Percentiles rank a stretch among this genome's conserved stretches.
phyloP scores from a whole-genome alignment of 108 stramenopile genomes.

The Nannochloropsis oceanica region DNA sequence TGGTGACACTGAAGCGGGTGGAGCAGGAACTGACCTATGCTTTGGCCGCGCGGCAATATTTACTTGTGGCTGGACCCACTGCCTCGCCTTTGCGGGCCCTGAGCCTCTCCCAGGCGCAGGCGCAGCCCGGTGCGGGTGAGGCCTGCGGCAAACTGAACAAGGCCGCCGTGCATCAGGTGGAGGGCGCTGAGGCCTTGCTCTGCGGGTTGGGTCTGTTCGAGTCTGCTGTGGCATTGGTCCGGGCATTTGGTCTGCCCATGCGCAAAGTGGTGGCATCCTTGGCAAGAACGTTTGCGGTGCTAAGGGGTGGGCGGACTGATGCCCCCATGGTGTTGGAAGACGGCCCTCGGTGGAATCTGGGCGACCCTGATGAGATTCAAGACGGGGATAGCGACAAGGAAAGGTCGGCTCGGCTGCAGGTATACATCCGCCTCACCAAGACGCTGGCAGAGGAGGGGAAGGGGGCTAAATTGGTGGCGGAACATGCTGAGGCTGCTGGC shows the following conservation, averaged over 20 bases:
- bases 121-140: neutral
- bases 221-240: neutral
- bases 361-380: neutral
- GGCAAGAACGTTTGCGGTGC: neutral
- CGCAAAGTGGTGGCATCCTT: neutral
- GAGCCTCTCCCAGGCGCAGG: neutral
- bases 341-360: neutral
- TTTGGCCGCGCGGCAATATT: neutral
- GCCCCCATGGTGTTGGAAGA: neutral
- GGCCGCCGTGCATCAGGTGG: neutral
- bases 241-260: neutral
- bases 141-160: neutral
- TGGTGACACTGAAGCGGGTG: neutral
- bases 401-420: neutral
- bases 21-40: neutral
- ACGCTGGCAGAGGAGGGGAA: neutral
- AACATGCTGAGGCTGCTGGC: neutral
- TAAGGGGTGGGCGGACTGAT: neutral
- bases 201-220: neutral
- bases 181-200: neutral
- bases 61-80: neutral
- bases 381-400: neutral
- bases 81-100: neutral
- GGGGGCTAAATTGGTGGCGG: neutral
- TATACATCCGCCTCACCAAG: neutral